These are phyloP conservation scores for Peterozyma toletana DNA, from an alignment of 805 yeast genomes.

Conservation along the genomic window DNA sequence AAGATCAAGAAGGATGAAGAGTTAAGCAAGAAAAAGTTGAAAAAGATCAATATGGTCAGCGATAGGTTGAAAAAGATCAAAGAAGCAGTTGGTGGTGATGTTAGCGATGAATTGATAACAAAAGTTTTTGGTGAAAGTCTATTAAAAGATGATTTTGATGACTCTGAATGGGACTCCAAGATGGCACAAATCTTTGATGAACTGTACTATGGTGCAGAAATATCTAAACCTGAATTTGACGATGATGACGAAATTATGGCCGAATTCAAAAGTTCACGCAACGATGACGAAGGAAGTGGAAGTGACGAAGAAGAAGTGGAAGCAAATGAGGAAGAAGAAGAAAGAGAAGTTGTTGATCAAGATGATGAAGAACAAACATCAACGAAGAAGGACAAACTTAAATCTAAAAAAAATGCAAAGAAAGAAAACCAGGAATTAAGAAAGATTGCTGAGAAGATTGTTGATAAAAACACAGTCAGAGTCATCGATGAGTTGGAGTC, in stretches of 20 bases:
- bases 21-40: constrained; percentile 63
- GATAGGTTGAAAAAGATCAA: constrained; percentile 61
- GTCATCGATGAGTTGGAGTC: constrained; percentile 60
- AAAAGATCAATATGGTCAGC: constrained; percentile 69
- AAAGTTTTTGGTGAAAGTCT: constrained; percentile 68
- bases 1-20: constrained; percentile 50
- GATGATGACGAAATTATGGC: constrained; percentile 50
- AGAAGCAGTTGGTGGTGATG: constrained; percentile 61
- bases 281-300: constrained; percentile 10
- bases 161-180: constrained; percentile 83
- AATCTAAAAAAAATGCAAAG: constrained; percentile 45
- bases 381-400: constrained; percentile 48
- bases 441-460: constrained; percentile 67
- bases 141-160: constrained; percentile 82
- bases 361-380: constrained; percentile 25
- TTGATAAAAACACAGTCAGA: constrained; percentile 64
- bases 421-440: constrained; percentile 55
- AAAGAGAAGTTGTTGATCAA: constrained; percentile 16
- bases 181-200: constrained; percentile 84
- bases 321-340: constrained; percentile 6
- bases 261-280: constrained; percentile 20
- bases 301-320: constrained; percentile 10
- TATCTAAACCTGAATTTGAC: constrained; percentile 56
- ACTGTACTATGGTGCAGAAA: constrained; percentile 57
- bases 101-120: constrained; percentile 50